Evolutionary conservation across 2,329 filamentous ascomycete species (phyloP).

Genomic region (Calonectria montana): DNA sequence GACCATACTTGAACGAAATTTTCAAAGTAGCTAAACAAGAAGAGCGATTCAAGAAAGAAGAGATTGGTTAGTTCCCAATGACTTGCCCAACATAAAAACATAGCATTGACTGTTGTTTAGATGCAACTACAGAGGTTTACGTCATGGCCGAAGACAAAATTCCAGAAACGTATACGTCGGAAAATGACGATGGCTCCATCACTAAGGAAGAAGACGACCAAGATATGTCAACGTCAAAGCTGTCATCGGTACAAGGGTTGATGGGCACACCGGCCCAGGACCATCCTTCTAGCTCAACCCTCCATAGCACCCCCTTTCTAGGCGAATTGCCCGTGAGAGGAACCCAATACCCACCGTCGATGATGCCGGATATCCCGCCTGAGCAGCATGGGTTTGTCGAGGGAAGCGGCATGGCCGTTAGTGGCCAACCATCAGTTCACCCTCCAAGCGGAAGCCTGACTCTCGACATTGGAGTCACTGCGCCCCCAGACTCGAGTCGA

Average conservation of each 20-base stretch:
- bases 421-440: slow-evolving; percentile 49
- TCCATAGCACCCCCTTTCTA: slow-evolving; percentile 52
- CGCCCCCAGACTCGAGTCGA: slow-evolving; percentile 57
- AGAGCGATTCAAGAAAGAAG: slow-evolving; percentile 65
- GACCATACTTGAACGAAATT: slow-evolving; percentile 67
- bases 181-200: slow-evolving; percentile 57
- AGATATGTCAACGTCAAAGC: slow-evolving; percentile 51
- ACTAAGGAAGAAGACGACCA: slow-evolving; percentile 59
- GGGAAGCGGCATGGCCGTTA: slow-evolving; percentile 48
- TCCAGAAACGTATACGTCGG: slow-evolving; percentile 59
- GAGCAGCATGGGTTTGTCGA: slow-evolving; percentile 57
- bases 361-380: slow-evolving; percentile 56
- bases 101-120: slow-evolving; percentile 45
- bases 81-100: not conserved
- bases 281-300: slow-evolving; percentile 48
- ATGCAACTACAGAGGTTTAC: slow-evolving; percentile 59
- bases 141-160: slow-evolving; percentile 66
- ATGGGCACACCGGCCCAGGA: slow-evolving; percentile 50
- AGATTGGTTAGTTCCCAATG: slow-evolving; percentile 61
- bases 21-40: slow-evolving; percentile 70
- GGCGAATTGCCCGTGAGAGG: slow-evolving; percentile 58
- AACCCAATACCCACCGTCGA: slow-evolving; percentile 53
- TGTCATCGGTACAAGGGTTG: slow-evolving; percentile 47
- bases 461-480: slow-evolving; percentile 58
- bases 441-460: slow-evolving; percentile 49